Evolutionary conservation across 495 filamentous ascomycete genomes (phyloP).

Genomic region (Podospora bellae-mahoneyi): DNA sequence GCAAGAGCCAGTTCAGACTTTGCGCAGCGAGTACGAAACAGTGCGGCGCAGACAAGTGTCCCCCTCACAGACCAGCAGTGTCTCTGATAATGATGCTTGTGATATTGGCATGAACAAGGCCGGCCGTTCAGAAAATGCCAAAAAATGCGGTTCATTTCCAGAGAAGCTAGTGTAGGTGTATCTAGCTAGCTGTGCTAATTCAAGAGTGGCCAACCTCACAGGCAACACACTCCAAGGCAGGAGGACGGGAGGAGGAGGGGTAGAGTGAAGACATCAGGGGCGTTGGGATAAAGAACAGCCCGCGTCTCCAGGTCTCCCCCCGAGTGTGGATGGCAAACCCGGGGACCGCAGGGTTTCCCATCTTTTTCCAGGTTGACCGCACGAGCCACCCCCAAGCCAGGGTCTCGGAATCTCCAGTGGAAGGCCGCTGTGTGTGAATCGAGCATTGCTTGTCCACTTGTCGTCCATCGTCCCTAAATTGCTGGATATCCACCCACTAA

Average conservation of each 20-base stretch:
- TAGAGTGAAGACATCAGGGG: neutral
- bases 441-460: neutral
- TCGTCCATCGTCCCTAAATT: neutral
- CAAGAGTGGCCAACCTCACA: neutral
- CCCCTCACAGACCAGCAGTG: neutral
- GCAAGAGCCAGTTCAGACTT: neutral
- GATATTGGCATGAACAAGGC: conserved; percentile 5
- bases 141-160: conserved; percentile 2
- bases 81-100: neutral
- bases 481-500: neutral
- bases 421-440: neutral
- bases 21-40: too few relatives aligned
- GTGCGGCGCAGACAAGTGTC: neutral
- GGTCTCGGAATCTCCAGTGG: conserved; percentile 1
- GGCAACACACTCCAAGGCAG: neutral
- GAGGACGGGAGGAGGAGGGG: neutral
- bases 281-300: conserved; percentile 1
- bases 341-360: conserved; percentile 1
- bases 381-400: neutral
- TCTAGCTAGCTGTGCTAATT: neutral
- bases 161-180: neutral
- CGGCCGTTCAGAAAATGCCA: neutral
- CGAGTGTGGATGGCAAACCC: conserved; percentile 2
- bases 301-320: neutral
- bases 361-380: neutral